These are phyloP conservation scores for Quercus ilex DNA, from an alignment of 306 rosid genomes.

Conservation along the genomic window DNA sequence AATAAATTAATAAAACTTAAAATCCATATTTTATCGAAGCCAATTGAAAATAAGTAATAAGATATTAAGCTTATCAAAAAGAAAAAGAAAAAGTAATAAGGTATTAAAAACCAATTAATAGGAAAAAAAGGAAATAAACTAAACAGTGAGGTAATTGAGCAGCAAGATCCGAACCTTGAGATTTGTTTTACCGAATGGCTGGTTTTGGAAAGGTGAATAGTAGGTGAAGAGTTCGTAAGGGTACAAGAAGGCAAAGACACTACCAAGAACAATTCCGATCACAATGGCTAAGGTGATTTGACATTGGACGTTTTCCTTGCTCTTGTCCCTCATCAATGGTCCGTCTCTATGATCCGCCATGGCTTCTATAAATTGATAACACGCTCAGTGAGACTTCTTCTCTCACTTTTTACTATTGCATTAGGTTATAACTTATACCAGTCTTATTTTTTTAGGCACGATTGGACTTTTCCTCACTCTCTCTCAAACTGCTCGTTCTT, in stretches of 20 bases:
- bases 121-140: background rate
- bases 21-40: background rate
- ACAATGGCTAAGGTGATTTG: slow-evolving; percentile 44
- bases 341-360: slow-evolving; percentile 78
- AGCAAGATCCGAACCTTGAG: slow-evolving; percentile 41
- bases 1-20: background rate
- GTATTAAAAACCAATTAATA: background rate
- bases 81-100: background rate
- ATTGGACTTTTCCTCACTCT: too few species aligned
- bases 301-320: slow-evolving; percentile 45
- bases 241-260: slow-evolving; percentile 48
- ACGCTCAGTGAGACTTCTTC: background rate
- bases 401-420: background rate
- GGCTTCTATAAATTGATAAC: background rate
- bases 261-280: slow-evolving; percentile 63
- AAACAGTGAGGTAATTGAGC: background rate
- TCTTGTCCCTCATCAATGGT: slow-evolving; percentile 52
- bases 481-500: too few species aligned
- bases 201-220: slow-evolving; percentile 28
- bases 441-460: too few species aligned
- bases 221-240: slow-evolving; percentile 53
- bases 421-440: too few species aligned
- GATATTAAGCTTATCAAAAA: background rate
- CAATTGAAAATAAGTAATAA: background rate
- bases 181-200: slow-evolving; percentile 36